Evolutionary conservation across 495 filamentous ascomycete species (phyloP), one percentile per base, ranked within the genome.

Genomic region (Talaromyces trachyspermus): DNA sequence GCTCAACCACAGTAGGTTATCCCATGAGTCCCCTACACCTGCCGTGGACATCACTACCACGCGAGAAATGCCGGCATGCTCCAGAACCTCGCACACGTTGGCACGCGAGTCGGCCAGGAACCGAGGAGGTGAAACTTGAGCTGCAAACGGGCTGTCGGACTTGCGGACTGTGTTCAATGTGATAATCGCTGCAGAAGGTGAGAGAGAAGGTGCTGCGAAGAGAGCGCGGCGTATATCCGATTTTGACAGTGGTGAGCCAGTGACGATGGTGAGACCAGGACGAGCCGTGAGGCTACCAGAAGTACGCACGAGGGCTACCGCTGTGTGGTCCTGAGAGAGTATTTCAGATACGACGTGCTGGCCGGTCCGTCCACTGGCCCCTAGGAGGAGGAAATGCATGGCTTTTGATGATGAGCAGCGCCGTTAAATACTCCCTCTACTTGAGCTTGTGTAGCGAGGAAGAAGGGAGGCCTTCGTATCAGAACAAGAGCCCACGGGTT

Each of bases 11-110:
- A 59, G 57, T 57, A 74, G 65, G 43, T 64, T 68, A 14, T 45
- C 50, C 70, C 70, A 74, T 26, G 70, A 74, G 25, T 65, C 62
- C 29, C 68, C 70, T 27, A 68, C 69, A 23, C 69, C 69, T 52
- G 67, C 64, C 11, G 70, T 69, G 40, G 69, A 69, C 54, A 71
- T 58, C 15, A 74, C 57, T 24, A 74, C 63, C n/a, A 66, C 45
- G 35, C 67, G 68, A 51, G 42, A 43, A 14, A 69, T 55, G 10
- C 62, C 60, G 27, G 58, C 62, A 36, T 71, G 52, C 48, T 67
- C 59, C 56, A 74, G 60, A 35, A 56, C 66, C 22, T 59, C 57
- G 24, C 62, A 61, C 15, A 67, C 51, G 50, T 71, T 71, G 42
- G 62, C 64, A 35, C 63, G 66, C 48, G 65, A 67, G 54, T 71